Evolutionary conservation across 1,284 basidiomycete genomes (phyloP).

Genomic region (Cryptococcus sp.): DNA sequence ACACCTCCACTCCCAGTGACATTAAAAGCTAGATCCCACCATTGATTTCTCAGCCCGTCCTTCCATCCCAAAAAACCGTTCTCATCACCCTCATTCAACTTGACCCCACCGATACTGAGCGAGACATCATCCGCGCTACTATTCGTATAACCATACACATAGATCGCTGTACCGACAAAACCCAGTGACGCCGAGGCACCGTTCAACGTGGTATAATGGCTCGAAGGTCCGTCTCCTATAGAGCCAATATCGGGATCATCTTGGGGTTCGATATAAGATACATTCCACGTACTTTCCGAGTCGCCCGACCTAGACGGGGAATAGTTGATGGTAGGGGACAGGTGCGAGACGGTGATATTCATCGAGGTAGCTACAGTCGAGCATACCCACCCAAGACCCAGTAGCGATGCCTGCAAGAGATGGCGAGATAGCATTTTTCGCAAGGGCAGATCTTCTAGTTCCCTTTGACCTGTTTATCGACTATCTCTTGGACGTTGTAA

Average conservation of each 20-base stretch:
- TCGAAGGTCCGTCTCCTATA: slow-evolving; percentile 1
- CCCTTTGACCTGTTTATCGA: too few species aligned
- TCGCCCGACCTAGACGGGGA: slow-evolving; percentile 4
- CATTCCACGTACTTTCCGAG: slow-evolving; percentile 7
- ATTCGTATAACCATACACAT: slow-evolving; percentile 1
- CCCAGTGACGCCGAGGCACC: slow-evolving; percentile 6
- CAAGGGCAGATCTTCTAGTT: too few species aligned
- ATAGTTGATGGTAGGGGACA: slow-evolving; percentile 17
- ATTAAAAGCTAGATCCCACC: not conserved
- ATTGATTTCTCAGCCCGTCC: not conserved
- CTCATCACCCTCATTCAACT: not conserved
- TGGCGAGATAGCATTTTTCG: too few species aligned
- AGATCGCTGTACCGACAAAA: slow-evolving; percentile 7
- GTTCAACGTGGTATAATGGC: slow-evolving; percentile 5
- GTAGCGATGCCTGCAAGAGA: too few species aligned
- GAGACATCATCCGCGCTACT: not conserved
- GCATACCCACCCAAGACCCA: not conserved
- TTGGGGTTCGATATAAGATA: slow-evolving; percentile 5
- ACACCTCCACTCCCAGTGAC: not conserved
- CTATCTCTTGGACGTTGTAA: too few species aligned
- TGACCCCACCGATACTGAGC: not conserved
- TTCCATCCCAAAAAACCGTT: not conserved
- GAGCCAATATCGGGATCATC: slow-evolving; percentile 2
- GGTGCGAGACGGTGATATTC: slow-evolving; percentile 12
- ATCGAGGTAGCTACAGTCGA: not conserved